Conservation (phyloP, 768 basidiomycete genomes). For the Pisolithus microcarpus region DNA sequence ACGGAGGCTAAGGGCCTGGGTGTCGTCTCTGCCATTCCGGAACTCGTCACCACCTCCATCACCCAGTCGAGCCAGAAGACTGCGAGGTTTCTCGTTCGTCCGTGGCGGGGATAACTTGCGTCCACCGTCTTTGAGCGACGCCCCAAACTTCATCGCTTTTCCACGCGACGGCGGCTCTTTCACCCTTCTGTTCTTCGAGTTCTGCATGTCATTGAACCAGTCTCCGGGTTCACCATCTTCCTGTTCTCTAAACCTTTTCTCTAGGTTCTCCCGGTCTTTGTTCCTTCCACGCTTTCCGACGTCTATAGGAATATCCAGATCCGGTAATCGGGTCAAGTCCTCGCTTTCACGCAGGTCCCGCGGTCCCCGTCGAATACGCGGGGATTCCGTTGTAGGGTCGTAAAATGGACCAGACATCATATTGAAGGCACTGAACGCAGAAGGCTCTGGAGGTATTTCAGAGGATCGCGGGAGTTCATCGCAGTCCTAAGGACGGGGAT, state of each 20-base stretch:
- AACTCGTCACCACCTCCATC: constrained; percentile 3
- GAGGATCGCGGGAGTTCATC: constrained; percentile 33
- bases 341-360: constrained; percentile 29
- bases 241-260: constrained; percentile 41
- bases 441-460: constrained; percentile 44
- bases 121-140: constrained; percentile 25
- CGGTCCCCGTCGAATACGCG: constrained; percentile 27
- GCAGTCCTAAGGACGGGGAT: constrained; percentile 44
- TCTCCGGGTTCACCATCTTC: constrained; percentile 56
- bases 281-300: constrained; percentile 61
- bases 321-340: constrained; percentile 27
- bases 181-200: constrained; percentile 23
- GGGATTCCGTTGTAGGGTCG: constrained; percentile 32
- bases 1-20: constrained; percentile 10
- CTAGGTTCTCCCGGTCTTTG: constrained; percentile 52
- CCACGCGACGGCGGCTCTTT: constrained; percentile 9
- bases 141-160: constrained; percentile 34
- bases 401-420: constrained; percentile 61
- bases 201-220: constrained; percentile 51
- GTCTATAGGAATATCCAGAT: constrained; percentile 41
- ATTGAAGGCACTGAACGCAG: constrained; percentile 64
- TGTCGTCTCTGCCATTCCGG: constrained; percentile 5
- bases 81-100: constrained; percentile 12
- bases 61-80: constrained; percentile 31
- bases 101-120: constrained; percentile 14